Evolutionary conservation across 225 moss, liverwort and hornwort species (phyloP).

Genomic region (Sphagnum tenellum): DNA sequence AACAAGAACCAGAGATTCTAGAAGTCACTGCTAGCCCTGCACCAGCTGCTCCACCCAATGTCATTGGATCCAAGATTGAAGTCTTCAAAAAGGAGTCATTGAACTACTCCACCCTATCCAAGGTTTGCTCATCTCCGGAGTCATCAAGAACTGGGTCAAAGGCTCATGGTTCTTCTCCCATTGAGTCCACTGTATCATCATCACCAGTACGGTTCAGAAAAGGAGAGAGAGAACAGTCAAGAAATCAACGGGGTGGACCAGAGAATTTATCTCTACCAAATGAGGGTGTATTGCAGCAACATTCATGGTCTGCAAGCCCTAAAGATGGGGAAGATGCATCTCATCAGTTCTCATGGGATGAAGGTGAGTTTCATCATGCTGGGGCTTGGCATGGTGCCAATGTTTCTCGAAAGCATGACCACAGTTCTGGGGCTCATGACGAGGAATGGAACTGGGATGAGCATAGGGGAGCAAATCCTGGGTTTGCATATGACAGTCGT

Average conservation of each 20-base stretch:
- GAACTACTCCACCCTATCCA: slow-evolving; percentile 61
- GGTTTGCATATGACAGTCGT: slow-evolving; percentile 21
- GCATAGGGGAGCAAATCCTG: slow-evolving; percentile 38
- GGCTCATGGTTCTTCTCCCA: slow-evolving; percentile 52
- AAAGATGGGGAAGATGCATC: slow-evolving; percentile 42
- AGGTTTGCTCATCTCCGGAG: slow-evolving; percentile 58
- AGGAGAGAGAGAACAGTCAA: slow-evolving; percentile 32
- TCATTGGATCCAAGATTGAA: slow-evolving; percentile 11
- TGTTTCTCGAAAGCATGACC: slow-evolving; percentile 40
- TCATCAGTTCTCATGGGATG: slow-evolving; percentile 48
- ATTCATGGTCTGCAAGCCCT: slow-evolving; percentile 32
- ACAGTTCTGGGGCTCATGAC: slow-evolving; percentile 33
- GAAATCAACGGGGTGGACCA: slow-evolving; percentile 17
- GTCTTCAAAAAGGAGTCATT: slow-evolving; percentile 29
- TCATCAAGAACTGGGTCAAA: slow-evolving; percentile 69
- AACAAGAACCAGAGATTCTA: slow-evolving; percentile 2
- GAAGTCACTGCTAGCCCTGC: slow-evolving; percentile 1
- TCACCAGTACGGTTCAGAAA: slow-evolving; percentile 70
- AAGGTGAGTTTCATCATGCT: slow-evolving; percentile 43
- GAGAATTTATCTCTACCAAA: slow-evolving; percentile 17
- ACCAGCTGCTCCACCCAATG: slow-evolving; percentile 13
- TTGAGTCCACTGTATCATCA: slow-evolving; percentile 92
- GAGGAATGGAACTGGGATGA: slow-evolving; percentile 43
- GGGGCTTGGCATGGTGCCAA: slow-evolving; percentile 23
- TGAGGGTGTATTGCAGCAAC: slow-evolving; percentile 21